These are phyloP conservation scores for Tolypocladium tropicale DNA, from an alignment of 2,329 filamentous ascomycete species.

Conservation along the genomic window DNA sequence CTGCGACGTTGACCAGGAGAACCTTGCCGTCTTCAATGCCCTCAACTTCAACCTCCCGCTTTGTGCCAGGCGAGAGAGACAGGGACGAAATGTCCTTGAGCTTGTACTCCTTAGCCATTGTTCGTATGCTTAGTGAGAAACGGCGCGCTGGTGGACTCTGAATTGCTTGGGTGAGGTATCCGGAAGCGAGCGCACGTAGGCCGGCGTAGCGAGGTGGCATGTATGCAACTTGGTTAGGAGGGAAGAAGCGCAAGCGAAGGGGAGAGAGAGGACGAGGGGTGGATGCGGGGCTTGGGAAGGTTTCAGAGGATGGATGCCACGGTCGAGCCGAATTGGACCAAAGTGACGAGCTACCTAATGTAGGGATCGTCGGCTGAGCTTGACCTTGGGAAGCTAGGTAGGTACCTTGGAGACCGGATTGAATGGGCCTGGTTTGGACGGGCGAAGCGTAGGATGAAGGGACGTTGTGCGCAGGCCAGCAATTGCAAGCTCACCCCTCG, in stretches of 20 bases:
- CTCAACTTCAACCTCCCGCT: constrained; percentile 83
- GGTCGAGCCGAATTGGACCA: neutral
- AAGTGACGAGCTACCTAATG: neutral
- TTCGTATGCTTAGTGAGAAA: constrained; percentile 17
- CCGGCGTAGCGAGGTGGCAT: neutral
- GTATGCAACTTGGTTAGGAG: neutral
- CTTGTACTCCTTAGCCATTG: constrained; percentile 50
- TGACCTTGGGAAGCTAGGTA: neutral
- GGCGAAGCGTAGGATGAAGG: neutral
- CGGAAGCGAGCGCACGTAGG: neutral
- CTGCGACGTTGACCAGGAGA: constrained; percentile 68
- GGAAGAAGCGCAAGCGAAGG: neutral
- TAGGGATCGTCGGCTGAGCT: neutral
- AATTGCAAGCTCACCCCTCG: neutral
- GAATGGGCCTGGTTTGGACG: neutral
- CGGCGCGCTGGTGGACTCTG: neutral
- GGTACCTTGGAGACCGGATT: no score
- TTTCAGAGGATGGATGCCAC: neutral
- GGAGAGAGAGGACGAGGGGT: neutral
- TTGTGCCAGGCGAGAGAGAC: constrained; percentile 67
- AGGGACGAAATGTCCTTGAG: constrained; percentile 71
- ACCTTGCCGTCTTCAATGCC: constrained; percentile 81
- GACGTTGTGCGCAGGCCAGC: no score
- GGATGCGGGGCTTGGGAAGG: neutral
- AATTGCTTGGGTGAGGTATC: neutral